Evolutionary conservation across 257 asterid species (phyloP).

Genomic region (Cruciata laevipes): DNA sequence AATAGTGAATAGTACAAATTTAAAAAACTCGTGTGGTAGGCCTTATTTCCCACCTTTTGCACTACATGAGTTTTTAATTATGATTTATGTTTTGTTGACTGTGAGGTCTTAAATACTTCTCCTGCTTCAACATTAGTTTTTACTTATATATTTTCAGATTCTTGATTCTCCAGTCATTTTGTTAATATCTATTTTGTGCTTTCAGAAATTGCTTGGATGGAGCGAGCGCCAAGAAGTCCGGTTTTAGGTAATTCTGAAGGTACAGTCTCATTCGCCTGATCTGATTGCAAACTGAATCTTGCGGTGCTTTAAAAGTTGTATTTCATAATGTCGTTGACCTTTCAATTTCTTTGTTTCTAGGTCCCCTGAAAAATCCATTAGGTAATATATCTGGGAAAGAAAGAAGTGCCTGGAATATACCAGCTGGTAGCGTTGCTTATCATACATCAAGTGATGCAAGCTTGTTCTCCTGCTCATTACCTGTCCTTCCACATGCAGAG

Average conservation of each 20-base stretch:
- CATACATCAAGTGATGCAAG: slow-evolving; percentile 61
- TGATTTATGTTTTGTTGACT: background rate
- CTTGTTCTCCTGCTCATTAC: slow-evolving; percentile 81
- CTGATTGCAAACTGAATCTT: no score
- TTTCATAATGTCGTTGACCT: background rate
- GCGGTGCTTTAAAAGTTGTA: background rate
- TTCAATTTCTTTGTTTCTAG: slow-evolving; percentile 22
- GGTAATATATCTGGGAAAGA: slow-evolving; percentile 29
- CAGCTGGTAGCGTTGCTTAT: slow-evolving; percentile 34
- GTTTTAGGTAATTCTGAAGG: slow-evolving; percentile 24
- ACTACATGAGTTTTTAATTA: background rate
- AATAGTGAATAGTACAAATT: background rate
- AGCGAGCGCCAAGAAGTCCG: slow-evolving; percentile 19
- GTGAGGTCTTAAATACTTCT: background rate
- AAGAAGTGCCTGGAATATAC: slow-evolving; percentile 50
- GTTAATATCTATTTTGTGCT: background rate
- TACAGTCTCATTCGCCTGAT: background rate
- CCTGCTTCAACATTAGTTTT: background rate
- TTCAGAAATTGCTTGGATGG: slow-evolving; percentile 23
- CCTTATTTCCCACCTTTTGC: background rate
- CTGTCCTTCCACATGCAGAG: slow-evolving; percentile 54
- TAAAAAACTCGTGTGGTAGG: background rate
- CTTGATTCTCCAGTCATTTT: background rate
- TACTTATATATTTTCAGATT: background rate
- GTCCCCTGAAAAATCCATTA: slow-evolving; percentile 23